Conservation (phyloP, 2,329 filamentous ascomycete species). For the Botrytis tulipae region DNA sequence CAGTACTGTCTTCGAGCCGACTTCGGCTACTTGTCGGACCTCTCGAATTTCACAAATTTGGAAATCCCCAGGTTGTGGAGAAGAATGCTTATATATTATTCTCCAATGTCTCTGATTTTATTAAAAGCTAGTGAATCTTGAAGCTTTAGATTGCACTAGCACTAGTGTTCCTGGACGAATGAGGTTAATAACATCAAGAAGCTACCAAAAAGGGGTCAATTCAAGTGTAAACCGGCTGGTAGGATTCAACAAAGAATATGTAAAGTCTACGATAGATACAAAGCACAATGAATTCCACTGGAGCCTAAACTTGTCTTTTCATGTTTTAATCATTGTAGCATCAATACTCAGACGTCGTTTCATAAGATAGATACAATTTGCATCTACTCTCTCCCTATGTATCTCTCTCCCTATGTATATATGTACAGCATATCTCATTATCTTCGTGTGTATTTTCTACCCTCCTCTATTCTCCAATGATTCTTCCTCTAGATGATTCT, state of each 20-base stretch:
- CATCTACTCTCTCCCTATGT: neutral
- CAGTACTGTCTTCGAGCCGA: neutral
- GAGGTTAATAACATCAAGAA: neutral
- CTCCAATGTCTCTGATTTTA: neutral
- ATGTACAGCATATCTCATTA: neutral
- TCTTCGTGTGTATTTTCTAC: neutral
- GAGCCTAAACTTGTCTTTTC: neutral
- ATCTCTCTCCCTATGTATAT: neutral
- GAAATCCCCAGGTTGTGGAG: neutral
- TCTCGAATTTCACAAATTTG: neutral
- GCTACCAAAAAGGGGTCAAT: neutral
- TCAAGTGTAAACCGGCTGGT: neutral
- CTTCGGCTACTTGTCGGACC: neutral
- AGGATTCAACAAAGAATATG: neutral
- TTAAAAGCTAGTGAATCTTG: neutral
- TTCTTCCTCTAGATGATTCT: neutral
- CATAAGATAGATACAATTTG: neutral
- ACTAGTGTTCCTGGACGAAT: neutral
- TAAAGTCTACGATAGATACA: neutral
- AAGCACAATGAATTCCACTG: neutral
- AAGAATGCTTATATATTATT: neutral
- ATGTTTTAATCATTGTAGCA: neutral
- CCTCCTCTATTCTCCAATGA: neutral
- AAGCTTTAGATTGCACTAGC: neutral
- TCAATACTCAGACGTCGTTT: neutral